These are phyloP conservation scores for Schizophyllum amplum DNA, from an alignment of 1,284 basidiomycete species.

Conservation along the genomic window DNA sequence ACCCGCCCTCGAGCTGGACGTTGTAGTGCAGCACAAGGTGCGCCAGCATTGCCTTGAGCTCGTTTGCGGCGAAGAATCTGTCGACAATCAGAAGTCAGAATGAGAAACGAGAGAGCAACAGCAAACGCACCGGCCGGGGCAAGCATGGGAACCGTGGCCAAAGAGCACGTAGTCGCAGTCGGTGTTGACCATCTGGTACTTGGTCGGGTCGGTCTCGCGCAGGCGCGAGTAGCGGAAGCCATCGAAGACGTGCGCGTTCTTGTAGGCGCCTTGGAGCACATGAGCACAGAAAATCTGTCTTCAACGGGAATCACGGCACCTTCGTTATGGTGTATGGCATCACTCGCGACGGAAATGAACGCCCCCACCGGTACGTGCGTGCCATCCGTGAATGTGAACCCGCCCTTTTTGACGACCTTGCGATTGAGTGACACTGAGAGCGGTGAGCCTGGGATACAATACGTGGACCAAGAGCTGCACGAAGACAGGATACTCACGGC, in stretches of 20 bases:
- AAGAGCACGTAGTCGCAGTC: slow-evolving; percentile 31
- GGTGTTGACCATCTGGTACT: slow-evolving; percentile 28
- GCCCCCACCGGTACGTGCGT: slow-evolving; percentile 17
- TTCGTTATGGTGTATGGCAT: slow-evolving; percentile 15
- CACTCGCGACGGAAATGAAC: slow-evolving; percentile 12
- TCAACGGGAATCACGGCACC: not conserved
- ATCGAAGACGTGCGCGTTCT: slow-evolving; percentile 23
- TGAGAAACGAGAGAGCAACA: too few relatives aligned
- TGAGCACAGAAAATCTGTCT: not conserved
- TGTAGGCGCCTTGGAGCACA: slow-evolving; percentile 15
- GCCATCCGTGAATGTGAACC: slow-evolving; percentile 21
- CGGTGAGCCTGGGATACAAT: not conserved
- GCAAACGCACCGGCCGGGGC: slow-evolving; percentile 10
- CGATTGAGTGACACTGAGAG: slow-evolving; percentile 12
- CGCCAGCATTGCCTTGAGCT: slow-evolving; percentile 30
- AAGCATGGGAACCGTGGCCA: slow-evolving; percentile 34
- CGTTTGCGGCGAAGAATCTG: slow-evolving; percentile 27
- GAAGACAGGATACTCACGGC: slow-evolving; percentile 10
- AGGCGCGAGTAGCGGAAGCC: slow-evolving; percentile 27
- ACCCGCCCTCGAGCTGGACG: slow-evolving; percentile 21
- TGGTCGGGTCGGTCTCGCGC: slow-evolving; percentile 18
- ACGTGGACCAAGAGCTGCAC: not conserved
- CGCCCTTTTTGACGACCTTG: slow-evolving; percentile 11
- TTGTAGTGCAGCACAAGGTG: slow-evolving; percentile 31
- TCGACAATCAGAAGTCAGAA: not conserved